Evolutionary conservation across 192 early-diverging fungal genomes (phyloP).

Genomic region (Backusella sp.): DNA sequence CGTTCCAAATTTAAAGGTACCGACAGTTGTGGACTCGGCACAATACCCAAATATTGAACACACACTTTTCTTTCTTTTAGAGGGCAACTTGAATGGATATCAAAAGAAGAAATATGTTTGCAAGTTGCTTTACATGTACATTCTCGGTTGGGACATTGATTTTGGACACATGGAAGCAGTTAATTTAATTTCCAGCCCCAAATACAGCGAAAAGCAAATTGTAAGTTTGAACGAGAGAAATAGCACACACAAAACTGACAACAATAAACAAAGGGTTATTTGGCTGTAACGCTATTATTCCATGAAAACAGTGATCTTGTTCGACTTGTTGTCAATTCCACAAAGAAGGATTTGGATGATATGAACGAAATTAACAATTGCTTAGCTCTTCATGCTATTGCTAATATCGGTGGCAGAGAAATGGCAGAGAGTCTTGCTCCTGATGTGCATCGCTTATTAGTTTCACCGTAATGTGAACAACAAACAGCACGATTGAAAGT

Average conservation of each 20-base stretch:
- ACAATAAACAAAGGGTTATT: conserved; percentile 74
- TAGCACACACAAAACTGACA: not conserved
- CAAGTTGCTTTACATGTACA: conserved; percentile 99
- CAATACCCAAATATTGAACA: not conserved
- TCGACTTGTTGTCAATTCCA: conserved; percentile 81
- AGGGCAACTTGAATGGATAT: conserved; percentile 90
- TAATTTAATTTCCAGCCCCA: conserved; percentile 81
- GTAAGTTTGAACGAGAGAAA: conserved; percentile 46
- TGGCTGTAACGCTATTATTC: conserved; percentile 91
- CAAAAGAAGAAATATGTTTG: conserved; percentile 99
- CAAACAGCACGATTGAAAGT: not conserved
- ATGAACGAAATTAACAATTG: conserved; percentile 86
- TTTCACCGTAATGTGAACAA: conserved; percentile 65
- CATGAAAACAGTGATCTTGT: conserved; percentile 84
- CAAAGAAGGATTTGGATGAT: conserved; percentile 88
- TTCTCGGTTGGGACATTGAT: conserved; percentile 97
- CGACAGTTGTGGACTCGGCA: not conserved
- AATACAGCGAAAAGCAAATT: conserved; percentile 99
- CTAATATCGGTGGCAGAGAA: conserved; percentile 92
- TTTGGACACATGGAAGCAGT: conserved; percentile 98
- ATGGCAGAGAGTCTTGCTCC: conserved; percentile 84
- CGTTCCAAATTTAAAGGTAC: conserved; percentile 97
- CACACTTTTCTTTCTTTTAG: conserved; percentile 42
- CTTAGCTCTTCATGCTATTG: conserved; percentile 91
- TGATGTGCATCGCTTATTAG: conserved; percentile 83